Conservation (phyloP, 371 early-diverging fungal genomes). For the Mucor ambiguus region DNA sequence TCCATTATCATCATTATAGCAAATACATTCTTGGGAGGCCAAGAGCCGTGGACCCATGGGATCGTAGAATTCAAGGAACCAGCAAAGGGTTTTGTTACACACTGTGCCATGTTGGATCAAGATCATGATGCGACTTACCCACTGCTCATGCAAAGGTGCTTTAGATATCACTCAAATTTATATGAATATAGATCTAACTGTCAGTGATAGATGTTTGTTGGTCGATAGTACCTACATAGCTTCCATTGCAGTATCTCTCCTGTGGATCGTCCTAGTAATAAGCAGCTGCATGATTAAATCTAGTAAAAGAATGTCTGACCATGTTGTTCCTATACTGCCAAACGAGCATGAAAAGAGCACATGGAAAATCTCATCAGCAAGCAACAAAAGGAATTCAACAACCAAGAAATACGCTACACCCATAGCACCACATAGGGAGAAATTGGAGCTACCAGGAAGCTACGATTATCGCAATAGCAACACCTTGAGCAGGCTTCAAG, state of each 20-base stretch:
- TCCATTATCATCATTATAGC: constrained; percentile 14
- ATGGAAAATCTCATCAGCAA: background rate
- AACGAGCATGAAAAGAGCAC: background rate
- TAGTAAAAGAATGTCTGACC: background rate
- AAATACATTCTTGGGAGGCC: constrained; percentile 26
- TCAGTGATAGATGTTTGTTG: constrained; percentile 12
- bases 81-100: constrained; percentile 35
- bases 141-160: constrained; percentile 40
- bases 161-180: too few species aligned
- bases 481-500: background rate
- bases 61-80: constrained; percentile 37
- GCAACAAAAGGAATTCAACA: background rate
- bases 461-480: constrained; percentile 2
- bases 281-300: background rate
- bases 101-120: constrained; percentile 32
- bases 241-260: background rate
- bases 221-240: constrained; percentile 10
- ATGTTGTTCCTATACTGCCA: background rate
- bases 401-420: constrained; percentile 11
- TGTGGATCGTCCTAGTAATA: constrained; percentile 10
- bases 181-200: background rate
- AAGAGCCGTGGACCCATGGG: constrained; percentile 47
- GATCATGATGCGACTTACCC: constrained; percentile 35
- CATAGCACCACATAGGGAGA: constrained; percentile 9
- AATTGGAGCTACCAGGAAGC: constrained; percentile 9